These are phyloP conservation scores for Hordeum marinum DNA, from an alignment of 176 grass and related monocot species.

Conservation along the genomic window DNA sequence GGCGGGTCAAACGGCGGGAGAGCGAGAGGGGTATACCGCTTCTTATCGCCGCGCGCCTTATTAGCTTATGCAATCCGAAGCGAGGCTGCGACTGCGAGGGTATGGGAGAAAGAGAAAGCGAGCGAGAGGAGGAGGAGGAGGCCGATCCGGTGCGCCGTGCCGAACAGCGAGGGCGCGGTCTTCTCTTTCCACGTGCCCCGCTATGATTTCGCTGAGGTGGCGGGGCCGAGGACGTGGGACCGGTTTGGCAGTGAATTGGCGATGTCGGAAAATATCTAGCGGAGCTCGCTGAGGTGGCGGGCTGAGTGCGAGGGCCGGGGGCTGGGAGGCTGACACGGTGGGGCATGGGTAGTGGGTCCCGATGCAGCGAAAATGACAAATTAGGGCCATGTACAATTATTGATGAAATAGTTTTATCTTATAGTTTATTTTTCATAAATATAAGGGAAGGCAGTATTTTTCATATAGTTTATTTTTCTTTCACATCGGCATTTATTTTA, in stretches of 20 bases:
- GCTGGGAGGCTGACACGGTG: not conserved
- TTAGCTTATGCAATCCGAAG: not conserved
- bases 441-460: no score
- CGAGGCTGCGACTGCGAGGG: not conserved
- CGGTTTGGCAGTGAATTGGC: not conserved
- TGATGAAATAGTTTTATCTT: no score
- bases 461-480: no score
- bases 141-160: not conserved
- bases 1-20: not conserved
- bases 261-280: slow-evolving; percentile 37
- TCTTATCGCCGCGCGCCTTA: not conserved
- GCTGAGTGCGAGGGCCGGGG: not conserved
- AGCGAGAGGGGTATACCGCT: not conserved
- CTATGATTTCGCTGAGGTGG: not conserved
- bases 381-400: no score
- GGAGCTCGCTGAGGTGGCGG: not conserved
- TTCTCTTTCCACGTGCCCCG: slow-evolving; percentile 13
- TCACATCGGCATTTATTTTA: no score
- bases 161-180: not conserved
- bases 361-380: not conserved
- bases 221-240: not conserved
- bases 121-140: not conserved
- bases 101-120: not conserved
- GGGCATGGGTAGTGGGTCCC: not conserved
- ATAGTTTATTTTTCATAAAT: no score